A percentile compares a stretch with the other conserved stretches of the same genome.
phyloP scores from a whole-genome alignment of 495 filamentous ascomycete species.

The Amniculicola lignicola region DNA sequence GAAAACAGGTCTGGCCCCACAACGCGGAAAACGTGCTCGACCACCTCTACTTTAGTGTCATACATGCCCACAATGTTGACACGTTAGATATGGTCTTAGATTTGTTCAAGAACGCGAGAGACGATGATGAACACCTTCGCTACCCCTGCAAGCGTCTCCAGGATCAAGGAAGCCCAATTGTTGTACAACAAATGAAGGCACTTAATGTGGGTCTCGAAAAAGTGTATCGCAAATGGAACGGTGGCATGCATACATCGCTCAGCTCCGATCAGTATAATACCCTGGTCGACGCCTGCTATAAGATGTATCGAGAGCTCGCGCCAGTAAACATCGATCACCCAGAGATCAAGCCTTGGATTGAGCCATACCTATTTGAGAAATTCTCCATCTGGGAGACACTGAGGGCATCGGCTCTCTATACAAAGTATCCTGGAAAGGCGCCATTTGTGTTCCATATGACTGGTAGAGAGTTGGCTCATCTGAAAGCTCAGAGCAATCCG shows the following conservation, averaged over 20 bases:
- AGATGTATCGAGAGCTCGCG: neutral
- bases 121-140: conserved; percentile 21
- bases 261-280: conserved; percentile 6
- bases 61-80: conserved; percentile 49
- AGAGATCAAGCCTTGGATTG: conserved; percentile 2
- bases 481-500: conserved; percentile 14
- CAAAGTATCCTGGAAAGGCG: neutral
- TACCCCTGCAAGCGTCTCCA: conserved; percentile 7
- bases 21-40: conserved; percentile 64
- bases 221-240: neutral
- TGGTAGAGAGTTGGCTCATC: conserved; percentile 26
- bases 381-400: conserved; percentile 25
- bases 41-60: conserved; percentile 64
- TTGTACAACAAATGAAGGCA: conserved; percentile 10
- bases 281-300: conserved; percentile 18
- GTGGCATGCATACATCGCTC: neutral
- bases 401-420: conserved; percentile 28
- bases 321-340: neutral
- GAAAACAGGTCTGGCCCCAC: conserved; percentile 40
- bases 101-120: neutral
- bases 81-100: conserved; percentile 50
- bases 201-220: neutral
- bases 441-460: conserved; percentile 30
- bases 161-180: neutral
- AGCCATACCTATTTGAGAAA: neutral